Base-by-base conservation (phyloP, 371 early-diverging fungal genomes). In the Mortierella sp. region DNA sequence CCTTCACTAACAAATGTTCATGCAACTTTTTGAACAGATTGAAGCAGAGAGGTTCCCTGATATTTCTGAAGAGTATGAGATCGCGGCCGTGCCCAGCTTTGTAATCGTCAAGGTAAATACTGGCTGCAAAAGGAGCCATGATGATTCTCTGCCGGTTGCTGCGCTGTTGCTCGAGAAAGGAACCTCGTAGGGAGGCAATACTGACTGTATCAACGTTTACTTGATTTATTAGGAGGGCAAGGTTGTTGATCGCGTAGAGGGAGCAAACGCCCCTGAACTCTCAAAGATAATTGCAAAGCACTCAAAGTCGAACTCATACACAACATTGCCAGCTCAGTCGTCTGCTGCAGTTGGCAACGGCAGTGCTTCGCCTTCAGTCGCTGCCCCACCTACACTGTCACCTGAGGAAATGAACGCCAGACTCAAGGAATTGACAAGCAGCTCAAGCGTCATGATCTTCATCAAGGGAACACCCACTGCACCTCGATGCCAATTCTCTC, bases 21-120 rank as follows among this genome's bases (percentile, higher is more conserved):
- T 51, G 51, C 18, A 51, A 51, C 14, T 5, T 16, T 18, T 47
- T 18, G 11, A 4, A 18, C n/a, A 94, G 93, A 88, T 96, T 64
- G 97, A 97, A 80, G 98, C 98, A 11, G 98, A 98, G 84, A 88
- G 93, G 75, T 93, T 94, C 68, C 91, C 95, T 12, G 97, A 97
- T 59, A 87, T 96, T 47, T 95, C 97, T 35, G 97, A 96, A 76
- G 79, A 87, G 18, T 94, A 90, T 72, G 97, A 97, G 74, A 94
- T 98, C 76, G 92, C 92, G 18, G 93, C 97, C 3, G 98, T 98
- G 0, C 98, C 98, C 18, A 92, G 96, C 10, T 95, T 97, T 84
- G 84, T 97, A 20, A 72, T 98, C 51, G 73, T 96, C 60, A 91
- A 93, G 91, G 95, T 94, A 88, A 60, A 51, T 51, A 22, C n/a